Base-by-base conservation (phyloP, 2,329 filamentous ascomycete species). In the Penicillium nordicum region DNA sequence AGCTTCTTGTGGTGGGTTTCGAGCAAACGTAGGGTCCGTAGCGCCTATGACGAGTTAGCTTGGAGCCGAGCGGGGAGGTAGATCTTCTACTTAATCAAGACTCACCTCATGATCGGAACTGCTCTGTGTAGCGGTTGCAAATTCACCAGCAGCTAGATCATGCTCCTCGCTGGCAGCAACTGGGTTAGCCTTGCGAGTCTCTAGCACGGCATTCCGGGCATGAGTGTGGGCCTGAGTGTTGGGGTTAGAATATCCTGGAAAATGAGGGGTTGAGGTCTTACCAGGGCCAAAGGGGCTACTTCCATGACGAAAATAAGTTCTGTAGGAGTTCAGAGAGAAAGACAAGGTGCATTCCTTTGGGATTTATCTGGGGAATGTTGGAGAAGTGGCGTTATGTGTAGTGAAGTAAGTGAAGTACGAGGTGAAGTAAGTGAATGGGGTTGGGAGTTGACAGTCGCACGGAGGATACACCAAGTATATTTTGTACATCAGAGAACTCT, bases 1-100 rank as follows among this genome's bases (percentile, higher is more conserved):
- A 97, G 86, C 60, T 86, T 87, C 63, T 86, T 84, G 72, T 99
- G 94, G 72, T 99, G 91, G 61, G 89, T 83, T 74, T 97, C 91
- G 56, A 99, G 86, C 3, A 97, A 83, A 63, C 84, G 85, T 58
- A 99, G 80, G 10, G 92, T 94, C 50, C 94, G 86, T 48, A 96
- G 76, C 14, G 92, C 93, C 80, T 18, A n/a, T 40, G 44, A 54
- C 46, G 32, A 43, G 51, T 63, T 47, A 58, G 56, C 38, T 11
- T 12, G 36, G 45, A 40, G 46, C 10, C 42, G 37, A 36, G 34
- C 21, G 30, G 25, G 41, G 23, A 27, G 36, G 5, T 14, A 56
- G 14, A 40, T 30, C 34, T 23, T 32, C n/a, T 11, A 32, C 43
- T 23, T 5, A 27, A 46, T 32, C 43, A 14, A 38, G n/a, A 63